Evolutionary conservation across 306 rosid species (phyloP).

Genomic region (Malus sylvestris): DNA sequence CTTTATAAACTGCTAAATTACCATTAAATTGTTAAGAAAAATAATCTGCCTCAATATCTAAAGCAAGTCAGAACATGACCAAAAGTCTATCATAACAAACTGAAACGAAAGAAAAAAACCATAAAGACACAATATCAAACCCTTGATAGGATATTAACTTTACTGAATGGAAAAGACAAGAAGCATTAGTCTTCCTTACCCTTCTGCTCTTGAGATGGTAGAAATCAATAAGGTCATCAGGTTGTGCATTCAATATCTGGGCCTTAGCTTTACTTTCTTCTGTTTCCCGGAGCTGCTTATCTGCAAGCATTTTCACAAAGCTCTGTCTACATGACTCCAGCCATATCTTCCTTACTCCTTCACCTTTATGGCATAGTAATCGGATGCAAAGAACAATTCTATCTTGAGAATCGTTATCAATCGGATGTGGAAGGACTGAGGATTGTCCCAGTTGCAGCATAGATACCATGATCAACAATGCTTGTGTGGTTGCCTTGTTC

Average conservation of each 20-base stretch:
- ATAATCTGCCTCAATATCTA: not conserved
- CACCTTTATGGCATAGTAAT: conserved; percentile 68
- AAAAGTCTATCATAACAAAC: not conserved
- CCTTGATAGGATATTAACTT: not conserved
- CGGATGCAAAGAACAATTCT: conserved; percentile 80
- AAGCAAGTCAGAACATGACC: not conserved
- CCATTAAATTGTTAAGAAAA: not conserved
- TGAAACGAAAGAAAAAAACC: conserved; percentile 9
- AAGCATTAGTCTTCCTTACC: conserved; percentile 38
- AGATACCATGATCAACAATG: conserved; percentile 74
- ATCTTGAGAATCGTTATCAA: conserved; percentile 80
- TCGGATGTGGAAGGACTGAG: conserved; percentile 76
- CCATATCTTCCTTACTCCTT: conserved; percentile 77
- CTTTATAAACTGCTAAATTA: not conserved
- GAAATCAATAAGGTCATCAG: conserved; percentile 96
- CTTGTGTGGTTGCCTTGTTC: conserved; percentile 54
- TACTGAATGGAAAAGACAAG: not conserved
- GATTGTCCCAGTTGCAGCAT: conserved; percentile 93
- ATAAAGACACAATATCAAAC: conserved; percentile 2
- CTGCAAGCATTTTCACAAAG: conserved; percentile 94
- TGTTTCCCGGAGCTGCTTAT: conserved; percentile 77
- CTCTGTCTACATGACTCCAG: conserved; percentile 81
- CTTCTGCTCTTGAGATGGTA: conserved; percentile 98
- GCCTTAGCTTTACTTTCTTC: conserved; percentile 86
- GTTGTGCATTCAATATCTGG: conserved; percentile 83